Base-by-base conservation (phyloP, 2,329 filamentous ascomycete species). In the Colletotrichum orchidophilum region DNA sequence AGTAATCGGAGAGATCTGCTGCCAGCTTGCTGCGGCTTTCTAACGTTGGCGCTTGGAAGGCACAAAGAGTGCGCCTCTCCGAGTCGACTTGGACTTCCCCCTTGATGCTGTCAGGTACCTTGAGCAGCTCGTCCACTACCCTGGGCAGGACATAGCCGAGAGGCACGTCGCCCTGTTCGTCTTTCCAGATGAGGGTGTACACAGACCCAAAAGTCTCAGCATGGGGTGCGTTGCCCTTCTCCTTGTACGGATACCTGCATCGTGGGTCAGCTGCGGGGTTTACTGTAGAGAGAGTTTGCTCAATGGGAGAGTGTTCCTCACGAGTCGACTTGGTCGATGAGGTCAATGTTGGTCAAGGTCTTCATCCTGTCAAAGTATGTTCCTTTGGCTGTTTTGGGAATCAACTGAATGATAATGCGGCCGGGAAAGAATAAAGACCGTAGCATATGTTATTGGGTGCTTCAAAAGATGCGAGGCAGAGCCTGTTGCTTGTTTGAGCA, bases 161-260 rank as follows among this genome's bases (percentile, higher is more conserved):
- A 1, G 88, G 87, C 13, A 87, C 87, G 1, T 86, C 88, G 21
- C 92, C 93, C 7, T 92, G 82, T 15, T 86, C 86, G 70, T 92
- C 87, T 71, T 90, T 83, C 83, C 89, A 91, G 11, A 90, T 82
- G 13, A 92, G 83, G 18, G 93, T 90, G 78, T 91, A 94, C 73
- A 97, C 87, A 29, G 84, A 86, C 76, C 90, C 87, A 70, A 89
- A 81, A 72, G 88, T 82, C 53, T 83, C 80, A 54, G 86, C 82
- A 80, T 92, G 90, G 61, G 84, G 83, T 69, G 87, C 79, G 11
- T 89, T 87, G 74, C 91, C 84, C 18, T 46, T 9, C 65, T 92
- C 86, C 66, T 88, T 86, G 81, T 97, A 94, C 1, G 95, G 95
- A 77, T 97, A 97, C 77, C 93, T 96, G 76, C 18, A 31, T 61